Evolutionary conservation across 2,329 filamentous ascomycete species (phyloP).

Genomic region (Calonectria pseudoreteaudii): DNA sequence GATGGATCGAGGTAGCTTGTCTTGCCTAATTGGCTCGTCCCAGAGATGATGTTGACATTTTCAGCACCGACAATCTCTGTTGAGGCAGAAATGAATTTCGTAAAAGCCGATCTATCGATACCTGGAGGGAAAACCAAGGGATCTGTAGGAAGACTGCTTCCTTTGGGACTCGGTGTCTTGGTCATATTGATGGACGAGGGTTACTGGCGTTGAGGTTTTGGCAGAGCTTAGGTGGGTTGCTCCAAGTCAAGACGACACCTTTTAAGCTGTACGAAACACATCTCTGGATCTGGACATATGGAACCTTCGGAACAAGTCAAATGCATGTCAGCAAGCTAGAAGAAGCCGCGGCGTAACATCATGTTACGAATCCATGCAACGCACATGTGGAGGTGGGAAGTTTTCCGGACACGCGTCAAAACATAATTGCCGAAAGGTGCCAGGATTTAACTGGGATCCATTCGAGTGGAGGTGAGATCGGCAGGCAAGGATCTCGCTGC

Average conservation of each 20-base stretch:
- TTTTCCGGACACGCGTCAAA: background rate
- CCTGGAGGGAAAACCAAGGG: constrained; percentile 27
- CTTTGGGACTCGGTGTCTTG: background rate
- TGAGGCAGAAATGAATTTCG: constrained; percentile 24
- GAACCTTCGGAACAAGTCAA: background rate
- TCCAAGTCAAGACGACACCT: background rate
- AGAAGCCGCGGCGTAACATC: background rate
- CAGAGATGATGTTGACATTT: constrained; percentile 28
- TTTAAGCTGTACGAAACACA: background rate
- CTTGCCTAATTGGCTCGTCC: constrained; percentile 15
- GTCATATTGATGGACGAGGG: background rate
- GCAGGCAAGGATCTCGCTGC: background rate
- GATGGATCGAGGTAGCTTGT: constrained; percentile 30
- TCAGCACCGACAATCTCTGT: background rate
- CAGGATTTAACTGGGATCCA: background rate
- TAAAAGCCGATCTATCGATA: constrained; percentile 5
- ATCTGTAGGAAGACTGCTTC: background rate
- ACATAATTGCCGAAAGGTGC: background rate
- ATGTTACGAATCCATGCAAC: background rate
- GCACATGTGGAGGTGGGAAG: background rate
- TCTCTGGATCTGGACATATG: background rate
- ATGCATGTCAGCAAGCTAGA: background rate
- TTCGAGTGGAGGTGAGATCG: background rate
- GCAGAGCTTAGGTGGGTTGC: too few species aligned
- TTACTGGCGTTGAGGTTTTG: background rate